phyloP scores from a whole-genome alignment of 2,329 filamentous ascomycete genomes.

The Colletotrichum spaethianum region DNA sequence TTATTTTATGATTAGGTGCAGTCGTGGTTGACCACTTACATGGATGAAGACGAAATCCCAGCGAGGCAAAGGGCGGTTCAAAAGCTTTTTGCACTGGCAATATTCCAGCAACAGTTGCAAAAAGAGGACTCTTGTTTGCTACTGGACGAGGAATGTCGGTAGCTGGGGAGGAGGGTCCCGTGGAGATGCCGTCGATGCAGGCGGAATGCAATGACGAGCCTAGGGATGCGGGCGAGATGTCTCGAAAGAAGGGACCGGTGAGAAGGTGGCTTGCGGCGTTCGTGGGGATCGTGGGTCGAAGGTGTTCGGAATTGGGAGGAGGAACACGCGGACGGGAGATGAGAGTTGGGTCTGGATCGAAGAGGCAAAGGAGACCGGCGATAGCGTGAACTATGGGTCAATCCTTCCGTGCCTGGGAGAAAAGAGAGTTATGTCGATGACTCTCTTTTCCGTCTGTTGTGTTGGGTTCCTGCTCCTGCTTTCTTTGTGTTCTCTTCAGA shows the following conservation, averaged over 20 bases:
- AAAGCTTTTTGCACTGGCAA: slow-evolving; percentile 42
- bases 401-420: slow-evolving; percentile 31
- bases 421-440: slow-evolving; percentile 17
- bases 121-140: slow-evolving; percentile 35
- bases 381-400: slow-evolving; percentile 31
- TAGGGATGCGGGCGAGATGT: slow-evolving; percentile 25
- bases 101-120: slow-evolving; percentile 42
- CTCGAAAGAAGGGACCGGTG: slow-evolving; percentile 13
- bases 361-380: slow-evolving; percentile 29
- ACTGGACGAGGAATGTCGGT: slow-evolving; percentile 37
- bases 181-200: slow-evolving; percentile 38
- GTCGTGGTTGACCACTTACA: slow-evolving; percentile 40
- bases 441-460: slow-evolving; percentile 8
- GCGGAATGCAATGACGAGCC: slow-evolving; percentile 39
- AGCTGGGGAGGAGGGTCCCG: slow-evolving; percentile 40
- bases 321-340: neutral
- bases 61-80: slow-evolving; percentile 27
- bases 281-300: slow-evolving; percentile 31
- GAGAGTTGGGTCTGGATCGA: slow-evolving; percentile 5
- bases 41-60: slow-evolving; percentile 24
- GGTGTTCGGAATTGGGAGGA: slow-evolving; percentile 3
- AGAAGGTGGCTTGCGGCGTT: slow-evolving; percentile 30
- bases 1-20: slow-evolving; percentile 2
- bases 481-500: neutral
- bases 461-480: slow-evolving; percentile 20